Conservation (phyloP, 768 basidiomycete genomes). For the Trametes cubensis region DNA sequence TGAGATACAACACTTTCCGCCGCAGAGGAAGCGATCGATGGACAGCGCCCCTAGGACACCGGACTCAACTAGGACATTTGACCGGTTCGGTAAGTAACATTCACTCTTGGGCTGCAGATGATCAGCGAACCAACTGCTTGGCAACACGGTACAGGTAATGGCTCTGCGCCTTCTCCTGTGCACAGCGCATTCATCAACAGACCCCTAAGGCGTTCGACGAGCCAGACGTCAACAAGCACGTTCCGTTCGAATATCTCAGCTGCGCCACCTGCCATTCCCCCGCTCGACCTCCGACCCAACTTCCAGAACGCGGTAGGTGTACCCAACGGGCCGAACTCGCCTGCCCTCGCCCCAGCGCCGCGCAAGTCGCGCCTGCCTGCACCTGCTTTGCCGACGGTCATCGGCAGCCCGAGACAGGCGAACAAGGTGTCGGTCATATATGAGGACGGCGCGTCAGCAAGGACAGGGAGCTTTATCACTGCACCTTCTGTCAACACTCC, state of each 20-base stretch:
- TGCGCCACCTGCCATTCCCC: constrained; percentile 54
- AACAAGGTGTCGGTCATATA: constrained; percentile 37
- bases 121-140: neutral
- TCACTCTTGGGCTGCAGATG: constrained; percentile 22
- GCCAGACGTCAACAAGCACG: constrained; percentile 63
- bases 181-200: constrained; percentile 63
- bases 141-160: neutral
- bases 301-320: constrained; percentile 39
- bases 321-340: constrained; percentile 21
- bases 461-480: constrained; percentile 39
- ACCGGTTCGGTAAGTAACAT: constrained; percentile 22
- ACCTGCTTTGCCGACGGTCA: constrained; percentile 29
- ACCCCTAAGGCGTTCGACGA: constrained; percentile 65
- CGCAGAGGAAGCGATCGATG: constrained; percentile 41
- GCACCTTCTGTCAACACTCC: constrained; percentile 31
- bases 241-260: constrained; percentile 48
- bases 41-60: constrained; percentile 31
- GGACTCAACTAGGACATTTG: constrained; percentile 35
- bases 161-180: constrained; percentile 20
- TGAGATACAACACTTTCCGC: constrained; percentile 63
- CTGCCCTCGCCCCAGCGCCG: constrained; percentile 8
- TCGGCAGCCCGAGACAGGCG: constrained; percentile 25
- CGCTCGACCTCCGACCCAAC: constrained; percentile 59
- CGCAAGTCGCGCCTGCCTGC: constrained; percentile 29
- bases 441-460: constrained; percentile 31